Evolutionary conservation across 2,329 filamentous ascomycete species (phyloP).

Genomic region (Ophiocordyceps camponoti-rufipedis): DNA sequence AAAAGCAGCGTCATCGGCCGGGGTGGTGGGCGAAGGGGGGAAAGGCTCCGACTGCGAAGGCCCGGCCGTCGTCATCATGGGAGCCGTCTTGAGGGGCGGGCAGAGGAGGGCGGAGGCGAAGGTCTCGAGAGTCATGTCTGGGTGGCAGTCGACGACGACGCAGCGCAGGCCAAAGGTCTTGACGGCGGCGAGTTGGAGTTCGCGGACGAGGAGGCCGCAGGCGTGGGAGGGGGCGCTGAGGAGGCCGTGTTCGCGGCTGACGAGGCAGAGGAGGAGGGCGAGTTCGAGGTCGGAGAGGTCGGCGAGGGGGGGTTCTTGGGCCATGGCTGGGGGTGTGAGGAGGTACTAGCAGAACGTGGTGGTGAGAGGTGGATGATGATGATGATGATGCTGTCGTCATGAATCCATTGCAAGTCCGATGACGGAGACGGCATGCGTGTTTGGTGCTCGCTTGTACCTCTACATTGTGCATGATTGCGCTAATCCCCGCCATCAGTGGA

Average conservation of each 20-base stretch:
- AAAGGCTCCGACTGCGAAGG: constrained; percentile 8
- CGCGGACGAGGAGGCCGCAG: constrained; percentile 51
- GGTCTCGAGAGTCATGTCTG: constrained; percentile 60
- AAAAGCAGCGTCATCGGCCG: background rate
- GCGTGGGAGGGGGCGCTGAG: constrained; percentile 50
- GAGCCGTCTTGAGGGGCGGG: constrained; percentile 3
- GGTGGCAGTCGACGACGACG: constrained; percentile 53
- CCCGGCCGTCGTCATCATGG: constrained; percentile 6
- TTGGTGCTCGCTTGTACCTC: background rate
- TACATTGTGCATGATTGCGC: background rate
- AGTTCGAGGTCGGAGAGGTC: constrained; percentile 75
- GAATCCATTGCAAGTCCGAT: no score
- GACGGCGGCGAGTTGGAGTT: constrained; percentile 53
- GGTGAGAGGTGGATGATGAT: no score
- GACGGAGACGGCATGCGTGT: background rate
- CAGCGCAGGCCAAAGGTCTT: constrained; percentile 57
- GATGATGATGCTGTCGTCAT: no score
- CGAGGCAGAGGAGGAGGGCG: constrained; percentile 63
- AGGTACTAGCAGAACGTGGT: no score
- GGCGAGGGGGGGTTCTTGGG: constrained; percentile 53
- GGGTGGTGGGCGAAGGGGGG: background rate
- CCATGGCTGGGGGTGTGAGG: no score
- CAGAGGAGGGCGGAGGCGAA: constrained; percentile 55
- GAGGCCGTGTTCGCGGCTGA: constrained; percentile 73
- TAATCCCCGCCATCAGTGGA: background rate